Conservation (phyloP, 495 filamentous ascomycete genomes). For the Neurospora cerealis region DNA sequence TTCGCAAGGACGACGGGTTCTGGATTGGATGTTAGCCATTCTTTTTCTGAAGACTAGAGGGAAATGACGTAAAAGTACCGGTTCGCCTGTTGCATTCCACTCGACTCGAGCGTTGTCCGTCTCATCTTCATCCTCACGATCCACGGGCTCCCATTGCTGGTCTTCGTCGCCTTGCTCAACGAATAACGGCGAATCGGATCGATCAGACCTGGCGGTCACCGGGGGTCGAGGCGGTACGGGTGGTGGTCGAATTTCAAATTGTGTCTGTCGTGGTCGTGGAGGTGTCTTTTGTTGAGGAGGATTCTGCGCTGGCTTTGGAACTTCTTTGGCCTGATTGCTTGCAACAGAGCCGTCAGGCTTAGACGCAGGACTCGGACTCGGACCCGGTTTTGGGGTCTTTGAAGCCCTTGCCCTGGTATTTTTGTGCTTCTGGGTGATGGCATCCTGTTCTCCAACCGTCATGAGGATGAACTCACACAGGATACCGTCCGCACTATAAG, state of each 20-base stretch:
- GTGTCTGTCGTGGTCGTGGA: constrained; percentile 10
- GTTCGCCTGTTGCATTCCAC: constrained; percentile 65
- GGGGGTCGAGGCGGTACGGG: constrained; percentile 36
- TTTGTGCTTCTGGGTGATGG: constrained; percentile 30
- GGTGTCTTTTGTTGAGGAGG: constrained; percentile 11
- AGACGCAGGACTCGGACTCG: constrained; percentile 24
- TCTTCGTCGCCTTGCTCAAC: constrained; percentile 58
- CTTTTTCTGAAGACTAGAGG: not conserved
- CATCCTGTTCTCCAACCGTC: constrained; percentile 72
- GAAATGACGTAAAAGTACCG: constrained; percentile 19
- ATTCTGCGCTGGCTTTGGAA: not conserved
- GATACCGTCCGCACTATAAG: constrained; percentile 64
- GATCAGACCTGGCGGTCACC: constrained; percentile 54
- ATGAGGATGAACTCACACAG: constrained; percentile 84
- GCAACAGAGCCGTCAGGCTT: constrained; percentile 26
- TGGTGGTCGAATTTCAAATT: constrained; percentile 27
- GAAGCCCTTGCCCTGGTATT: constrained; percentile 21
- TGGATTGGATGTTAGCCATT: constrained; percentile 18
- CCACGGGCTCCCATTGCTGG: constrained; percentile 74
- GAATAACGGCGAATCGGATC: constrained; percentile 62
- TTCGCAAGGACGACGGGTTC: constrained; percentile 27
- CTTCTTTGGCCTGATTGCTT: constrained; percentile 2
- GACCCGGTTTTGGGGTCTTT: constrained; percentile 16
- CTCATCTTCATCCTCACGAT: constrained; percentile 62
- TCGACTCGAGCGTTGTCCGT: constrained; percentile 47